Evolutionary conservation across 345 rosid genomes (phyloP).

Genomic region (Ceriops zippeliana): DNA sequence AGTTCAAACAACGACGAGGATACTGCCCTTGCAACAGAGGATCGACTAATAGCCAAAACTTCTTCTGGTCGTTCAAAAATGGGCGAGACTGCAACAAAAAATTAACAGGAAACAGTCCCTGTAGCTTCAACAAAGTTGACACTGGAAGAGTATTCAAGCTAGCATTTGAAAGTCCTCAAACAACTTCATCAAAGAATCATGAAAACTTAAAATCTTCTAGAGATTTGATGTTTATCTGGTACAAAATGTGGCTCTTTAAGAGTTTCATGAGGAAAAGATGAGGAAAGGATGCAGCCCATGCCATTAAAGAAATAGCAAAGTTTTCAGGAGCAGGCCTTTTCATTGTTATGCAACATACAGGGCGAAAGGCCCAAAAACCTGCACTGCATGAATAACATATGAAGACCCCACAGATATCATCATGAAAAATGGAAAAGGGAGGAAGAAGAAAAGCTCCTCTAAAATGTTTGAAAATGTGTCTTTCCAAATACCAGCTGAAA

Average conservation of each 20-base stretch:
- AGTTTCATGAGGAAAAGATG: neutral
- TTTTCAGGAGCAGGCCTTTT: too few species aligned
- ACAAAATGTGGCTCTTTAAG: neutral
- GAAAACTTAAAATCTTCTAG: neutral
- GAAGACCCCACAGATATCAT: too few species aligned
- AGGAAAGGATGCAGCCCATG: neutral
- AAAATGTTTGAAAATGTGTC: too few species aligned
- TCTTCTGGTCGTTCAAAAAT: slow-evolving; percentile 68
- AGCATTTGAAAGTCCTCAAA: neutral
- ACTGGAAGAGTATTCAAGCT: neutral
- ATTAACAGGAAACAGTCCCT: neutral
- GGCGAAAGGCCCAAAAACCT: too few species aligned
- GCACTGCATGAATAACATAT: too few species aligned
- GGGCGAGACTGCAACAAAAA: slow-evolving; percentile 55
- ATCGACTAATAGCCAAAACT: slow-evolving; percentile 62
- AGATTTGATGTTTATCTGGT: neutral
- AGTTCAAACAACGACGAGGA: slow-evolving; percentile 79
- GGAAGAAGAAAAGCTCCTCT: too few species aligned
- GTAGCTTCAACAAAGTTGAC: too few species aligned
- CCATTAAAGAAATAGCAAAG: too few species aligned
- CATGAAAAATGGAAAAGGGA: too few species aligned
- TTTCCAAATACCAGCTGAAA: too few species aligned
- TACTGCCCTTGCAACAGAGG: slow-evolving; percentile 63
- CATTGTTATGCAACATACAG: too few species aligned
- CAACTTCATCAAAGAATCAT: neutral